Percentiles rank a stretch among this genome's conserved stretches.
Conservation (phyloP, 345 rosid species). For the Carallia pectinifolia region DNA sequence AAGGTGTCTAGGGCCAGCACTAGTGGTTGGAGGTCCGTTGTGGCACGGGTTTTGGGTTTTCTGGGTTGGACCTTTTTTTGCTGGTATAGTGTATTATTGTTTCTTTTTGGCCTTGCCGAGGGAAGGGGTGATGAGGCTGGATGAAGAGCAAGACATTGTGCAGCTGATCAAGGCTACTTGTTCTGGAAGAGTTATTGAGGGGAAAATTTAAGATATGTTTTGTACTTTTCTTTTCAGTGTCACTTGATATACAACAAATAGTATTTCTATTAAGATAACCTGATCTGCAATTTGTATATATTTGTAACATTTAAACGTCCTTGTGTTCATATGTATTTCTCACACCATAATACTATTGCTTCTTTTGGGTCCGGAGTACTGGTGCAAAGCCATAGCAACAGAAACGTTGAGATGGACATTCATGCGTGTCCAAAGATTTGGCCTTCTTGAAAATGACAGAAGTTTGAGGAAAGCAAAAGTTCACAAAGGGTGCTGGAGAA, state of each 20-base stretch:
- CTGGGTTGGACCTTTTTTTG: constrained; percentile 28
- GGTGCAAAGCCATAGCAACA: constrained; percentile 20
- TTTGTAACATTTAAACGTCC: too few species aligned
- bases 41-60: constrained; percentile 31
- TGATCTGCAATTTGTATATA: too few species aligned
- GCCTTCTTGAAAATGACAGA: background rate
- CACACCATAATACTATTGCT: too few species aligned
- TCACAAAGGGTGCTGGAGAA: constrained; percentile 15
- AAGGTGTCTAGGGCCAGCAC: constrained; percentile 24
- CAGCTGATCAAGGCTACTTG: too few species aligned
- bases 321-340: too few species aligned
- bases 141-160: background rate
- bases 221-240: background rate
- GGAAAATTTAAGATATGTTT: background rate
- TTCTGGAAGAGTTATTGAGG: background rate
- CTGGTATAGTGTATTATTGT: constrained; percentile 15
- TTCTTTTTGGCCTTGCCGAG: background rate
- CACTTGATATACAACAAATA: too few species aligned
- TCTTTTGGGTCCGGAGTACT: constrained; percentile 7
- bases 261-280: too few species aligned
- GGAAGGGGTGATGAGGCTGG: background rate
- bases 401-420: constrained; percentile 1
- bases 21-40: constrained; percentile 21
- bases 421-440: background rate
- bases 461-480: constrained; percentile 8